Base-by-base conservation (phyloP, 495 filamentous ascomycete species). In the Recurvomyces mirabilis region DNA sequence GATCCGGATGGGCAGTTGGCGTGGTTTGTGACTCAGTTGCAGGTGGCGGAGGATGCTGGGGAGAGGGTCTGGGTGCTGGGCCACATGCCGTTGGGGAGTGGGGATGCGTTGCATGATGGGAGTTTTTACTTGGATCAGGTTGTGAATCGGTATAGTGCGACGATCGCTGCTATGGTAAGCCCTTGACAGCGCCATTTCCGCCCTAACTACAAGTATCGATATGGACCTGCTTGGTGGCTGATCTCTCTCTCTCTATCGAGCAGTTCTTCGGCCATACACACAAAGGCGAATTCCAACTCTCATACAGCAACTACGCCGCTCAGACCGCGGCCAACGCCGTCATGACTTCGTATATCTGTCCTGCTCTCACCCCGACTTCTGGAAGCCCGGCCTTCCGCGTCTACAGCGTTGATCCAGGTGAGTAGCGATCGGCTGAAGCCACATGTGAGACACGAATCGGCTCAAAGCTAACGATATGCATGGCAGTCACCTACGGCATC, bases 371-470 rank as follows among this genome's bases (percentile, higher is more conserved):
- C 0, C 73, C 74, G 0, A 73, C 61, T 0, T 66, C 66, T 5
- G 71, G 72, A 11, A 57, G 64, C 6, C 68, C 73, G 0, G 63
- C 72, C 1, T 76, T 78, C 63, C 68, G 68, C 23, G 65, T 75
- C 14, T 75, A 76, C 56, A 55, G 61, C 12, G 63, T 78, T 24
- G 74, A 29, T 29, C 71, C 72, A n/a, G n/a, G n/a, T n/a, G n/a
- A n/a, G n/a, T n/a, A n/a, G n/a, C n/a, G n/a, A n/a, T n/a, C n/a
- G n/a, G n/a, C n/a, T n/a, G n/a, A n/a, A n/a, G n/a, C n/a, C n/a
- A n/a, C n/a, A n/a, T n/a, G n/a, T n/a, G n/a, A n/a, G n/a, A n/a
- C n/a, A n/a, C n/a, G n/a, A n/a, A n/a, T n/a, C n/a, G n/a, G n/a
- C n/a, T n/a, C n/a, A n/a, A n/a, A n/a, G n/a, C n/a, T n/a, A n/a